phyloP scores from a whole-genome alignment of 306 rosid genomes.

The Cotoneaster glaucophyllus region DNA sequence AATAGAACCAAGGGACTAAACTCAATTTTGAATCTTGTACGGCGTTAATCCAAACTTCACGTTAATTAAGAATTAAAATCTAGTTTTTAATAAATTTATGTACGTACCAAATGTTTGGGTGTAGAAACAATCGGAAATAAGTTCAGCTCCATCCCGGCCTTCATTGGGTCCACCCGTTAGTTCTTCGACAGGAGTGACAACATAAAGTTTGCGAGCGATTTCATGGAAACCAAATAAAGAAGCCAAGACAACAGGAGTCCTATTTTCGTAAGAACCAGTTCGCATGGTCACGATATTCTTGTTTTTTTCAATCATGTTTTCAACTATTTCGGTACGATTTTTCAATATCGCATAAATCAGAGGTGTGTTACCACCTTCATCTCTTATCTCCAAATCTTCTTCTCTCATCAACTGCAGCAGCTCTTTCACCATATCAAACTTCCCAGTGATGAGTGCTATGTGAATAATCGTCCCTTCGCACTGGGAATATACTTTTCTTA shows the following conservation, averaged over 20 bases:
- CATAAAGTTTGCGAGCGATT: neutral
- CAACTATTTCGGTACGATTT: neutral
- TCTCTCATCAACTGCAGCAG: neutral
- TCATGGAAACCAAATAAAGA: fast-evolving
- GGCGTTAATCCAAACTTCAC: neutral
- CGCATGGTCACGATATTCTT: neutral
- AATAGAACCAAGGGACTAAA: too few relatives aligned
- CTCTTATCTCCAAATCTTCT: neutral
- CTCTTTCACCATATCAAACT: neutral
- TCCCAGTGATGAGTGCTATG: fast-evolving
- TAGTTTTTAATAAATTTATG: too few relatives aligned
- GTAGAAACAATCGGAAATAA: neutral
- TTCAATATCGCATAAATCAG: neutral
- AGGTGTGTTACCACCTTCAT: neutral
- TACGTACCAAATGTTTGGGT: neutral
- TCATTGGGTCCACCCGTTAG: neutral
- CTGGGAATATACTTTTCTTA: fast-evolving
- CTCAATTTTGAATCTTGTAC: too few relatives aligned
- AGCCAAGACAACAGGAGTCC: fast-evolving
- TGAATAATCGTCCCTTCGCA: neutral
- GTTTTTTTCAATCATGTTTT: neutral
- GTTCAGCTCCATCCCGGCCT: neutral
- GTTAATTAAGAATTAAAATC: too few relatives aligned
- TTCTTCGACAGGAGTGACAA: neutral
- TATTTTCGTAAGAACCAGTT: fast-evolving